Conservation (phyloP, 2,329 filamentous ascomycete genomes). For the Diaporthe citri region DNA sequence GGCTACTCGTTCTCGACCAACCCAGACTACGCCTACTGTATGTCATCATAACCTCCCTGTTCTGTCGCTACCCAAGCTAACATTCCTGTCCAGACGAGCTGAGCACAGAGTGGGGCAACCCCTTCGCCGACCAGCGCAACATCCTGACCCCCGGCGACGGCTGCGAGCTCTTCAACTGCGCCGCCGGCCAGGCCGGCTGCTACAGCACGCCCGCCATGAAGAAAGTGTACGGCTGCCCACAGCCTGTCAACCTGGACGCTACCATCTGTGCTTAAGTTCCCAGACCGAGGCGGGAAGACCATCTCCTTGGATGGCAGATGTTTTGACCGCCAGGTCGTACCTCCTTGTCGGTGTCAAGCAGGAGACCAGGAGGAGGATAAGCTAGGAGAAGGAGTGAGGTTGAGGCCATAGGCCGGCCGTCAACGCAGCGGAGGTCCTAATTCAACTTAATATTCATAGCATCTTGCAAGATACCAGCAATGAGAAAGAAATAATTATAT, state of each 20-base stretch:
- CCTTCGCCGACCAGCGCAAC: constrained; percentile 54
- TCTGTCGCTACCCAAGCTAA: not conserved
- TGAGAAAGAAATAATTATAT: not conserved
- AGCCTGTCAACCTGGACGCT: constrained; percentile 53
- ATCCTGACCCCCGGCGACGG: constrained; percentile 52
- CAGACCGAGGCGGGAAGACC: too few relatives aligned
- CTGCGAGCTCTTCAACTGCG: constrained; percentile 55
- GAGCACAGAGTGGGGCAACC: constrained; percentile 57
- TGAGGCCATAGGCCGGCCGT: not conserved
- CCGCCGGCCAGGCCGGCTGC: constrained; percentile 51
- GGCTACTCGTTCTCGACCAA: constrained; percentile 55
- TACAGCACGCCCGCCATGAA: constrained; percentile 54
- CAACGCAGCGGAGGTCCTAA: not conserved
- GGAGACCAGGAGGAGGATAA: not conserved
- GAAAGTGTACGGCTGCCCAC: constrained; percentile 57
- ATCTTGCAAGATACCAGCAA: not conserved
- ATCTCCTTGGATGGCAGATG: not conserved
- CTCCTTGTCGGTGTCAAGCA: not conserved
- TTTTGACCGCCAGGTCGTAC: not conserved
- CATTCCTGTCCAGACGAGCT: constrained; percentile 51
- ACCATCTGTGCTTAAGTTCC: constrained; percentile 43
- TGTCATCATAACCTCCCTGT: constrained; percentile 39
- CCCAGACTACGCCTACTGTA: constrained; percentile 56
- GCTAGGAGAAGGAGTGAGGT: not conserved
- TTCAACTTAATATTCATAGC: not conserved